Evolutionary conservation across 495 filamentous ascomycete genomes (phyloP).

Genomic region (Aspergillus cavernicola): DNA sequence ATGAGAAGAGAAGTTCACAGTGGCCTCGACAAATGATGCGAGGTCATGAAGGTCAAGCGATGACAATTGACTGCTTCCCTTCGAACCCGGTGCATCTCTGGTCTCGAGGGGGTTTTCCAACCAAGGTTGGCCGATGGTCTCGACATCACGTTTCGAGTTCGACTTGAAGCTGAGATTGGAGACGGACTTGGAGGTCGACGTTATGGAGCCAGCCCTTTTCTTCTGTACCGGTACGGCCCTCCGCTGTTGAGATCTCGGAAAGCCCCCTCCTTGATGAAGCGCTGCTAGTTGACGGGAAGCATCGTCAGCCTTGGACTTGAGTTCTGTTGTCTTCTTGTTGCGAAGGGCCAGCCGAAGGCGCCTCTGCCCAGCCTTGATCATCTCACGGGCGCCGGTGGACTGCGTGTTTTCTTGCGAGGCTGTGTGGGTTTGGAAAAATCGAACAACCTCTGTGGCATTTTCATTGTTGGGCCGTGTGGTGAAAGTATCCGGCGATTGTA

Average conservation of each 20-base stretch:
- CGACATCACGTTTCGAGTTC: slow-evolving; percentile 36
- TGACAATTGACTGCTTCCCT: slow-evolving; percentile 22
- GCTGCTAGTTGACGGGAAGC: slow-evolving; percentile 32
- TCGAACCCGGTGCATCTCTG: slow-evolving; percentile 11
- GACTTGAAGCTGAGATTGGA: slow-evolving; percentile 23
- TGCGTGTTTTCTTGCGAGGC: slow-evolving; percentile 11
- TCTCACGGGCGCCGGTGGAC: slow-evolving; percentile 21
- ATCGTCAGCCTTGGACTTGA: slow-evolving; percentile 28
- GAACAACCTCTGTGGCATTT: slow-evolving; percentile 35
- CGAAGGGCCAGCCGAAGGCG: slow-evolving; percentile 39
- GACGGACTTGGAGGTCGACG: slow-evolving; percentile 10
- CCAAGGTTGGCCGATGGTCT: slow-evolving; percentile 42
- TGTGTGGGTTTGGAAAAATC: slow-evolving; percentile 35
- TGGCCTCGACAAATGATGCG: slow-evolving; percentile 35
- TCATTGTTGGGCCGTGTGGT: slow-evolving; percentile 29
- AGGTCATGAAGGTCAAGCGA: slow-evolving; percentile 36
- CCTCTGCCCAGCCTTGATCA: slow-evolving; percentile 40
- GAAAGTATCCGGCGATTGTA: slow-evolving; percentile 18
- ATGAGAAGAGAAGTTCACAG: slow-evolving; percentile 27
- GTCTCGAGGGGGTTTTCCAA: slow-evolving; percentile 27
- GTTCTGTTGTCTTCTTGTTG: slow-evolving; percentile 28
- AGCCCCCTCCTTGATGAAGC: slow-evolving; percentile 37
- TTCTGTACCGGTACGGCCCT: slow-evolving; percentile 9
- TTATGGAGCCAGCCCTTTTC: slow-evolving; percentile 11
- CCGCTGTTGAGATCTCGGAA: slow-evolving; percentile 14